Percentiles rank a stretch among this genome's conserved stretches.
These are phyloP conservation scores for Suillus lakei DNA, from an alignment of 768 basidiomycete genomes.

Conservation along the genomic window DNA sequence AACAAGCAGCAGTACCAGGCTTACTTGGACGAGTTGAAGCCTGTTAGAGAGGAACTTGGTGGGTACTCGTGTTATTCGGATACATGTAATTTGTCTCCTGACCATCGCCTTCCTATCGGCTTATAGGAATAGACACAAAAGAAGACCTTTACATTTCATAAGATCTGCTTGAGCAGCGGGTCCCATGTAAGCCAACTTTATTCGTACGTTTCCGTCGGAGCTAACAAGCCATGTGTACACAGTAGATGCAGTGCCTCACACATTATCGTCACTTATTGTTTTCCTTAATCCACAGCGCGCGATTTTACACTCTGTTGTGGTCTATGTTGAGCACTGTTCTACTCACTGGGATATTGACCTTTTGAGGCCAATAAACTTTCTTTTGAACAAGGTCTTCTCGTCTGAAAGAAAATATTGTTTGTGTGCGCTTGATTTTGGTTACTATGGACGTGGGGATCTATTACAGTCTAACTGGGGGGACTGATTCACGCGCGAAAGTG, in stretches of 20 bases:
- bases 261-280: conserved; percentile 22
- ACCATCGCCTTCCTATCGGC: conserved; percentile 5
- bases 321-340: conserved; percentile 1
- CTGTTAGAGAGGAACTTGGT: conserved; percentile 93
- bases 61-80: conserved; percentile 23
- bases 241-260: conserved; percentile 33
- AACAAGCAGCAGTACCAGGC: conserved; percentile 94
- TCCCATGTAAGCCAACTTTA: not conserved
- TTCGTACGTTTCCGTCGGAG: conserved; percentile 5
- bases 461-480: not conserved
- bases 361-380: not conserved
- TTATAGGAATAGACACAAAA: conserved; percentile 60
- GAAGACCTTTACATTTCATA: conserved; percentile 65
- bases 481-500: not conserved
- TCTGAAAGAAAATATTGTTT: not conserved
- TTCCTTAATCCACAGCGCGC: conserved; percentile 24
- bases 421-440: not conserved
- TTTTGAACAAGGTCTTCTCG: not conserved
- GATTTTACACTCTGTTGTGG: conserved; percentile 4
- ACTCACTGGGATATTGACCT: not conserved
- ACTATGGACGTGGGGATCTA: not conserved
- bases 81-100: not conserved
- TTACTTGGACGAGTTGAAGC: conserved; percentile 90
- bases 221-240: not conserved
- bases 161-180: conserved; percentile 21